Evolutionary conservation across 805 yeast genomes (phyloP), one percentile per base, ranked within the genome.

Genomic region (Wickerhamiella bombiphila): DNA sequence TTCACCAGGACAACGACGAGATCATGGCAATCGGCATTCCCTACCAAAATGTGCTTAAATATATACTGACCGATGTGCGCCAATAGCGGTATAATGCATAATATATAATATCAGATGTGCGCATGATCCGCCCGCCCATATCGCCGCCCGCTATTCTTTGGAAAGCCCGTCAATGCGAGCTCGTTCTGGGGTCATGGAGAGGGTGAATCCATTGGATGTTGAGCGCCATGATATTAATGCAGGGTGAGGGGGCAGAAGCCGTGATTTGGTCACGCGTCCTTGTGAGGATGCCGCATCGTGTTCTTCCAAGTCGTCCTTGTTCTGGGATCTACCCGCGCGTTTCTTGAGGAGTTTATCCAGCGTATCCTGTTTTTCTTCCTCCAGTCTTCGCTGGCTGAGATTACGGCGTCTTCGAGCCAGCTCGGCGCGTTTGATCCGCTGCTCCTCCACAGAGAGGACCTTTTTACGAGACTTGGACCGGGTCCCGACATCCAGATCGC

Each of bases 351-450:
- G 63, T 55, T 81, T 82, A 56, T 88, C 88, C 46, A 88, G 66
- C 0, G 96, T 86, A 46, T 88, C 96, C 52, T 76, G 72, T 55
- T 91, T 91, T 57, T 91, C 97, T 56, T 82, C 95, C 52, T 86
- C 96, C 29, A 82, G 60, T 45, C 78, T 74, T 59, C 78, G 77
- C 50, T 77, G 85, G 47, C 77, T 75, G 50, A 83, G 69, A 53
- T 88, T 86, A 56, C 80, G 80, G 46, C 98, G 68, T 56, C 85
- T 74, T 50, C 97, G 69, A 0, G 95, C 88, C 50, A 73, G 76
- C 55, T 88, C 98, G 1, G 93, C 81, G 44, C 85, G 74, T 32
- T 85, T 69, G 41, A 82, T 57, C 34, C 80, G 81, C 29, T 75
- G 68, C 58, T 86, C 93, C 55, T 88, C 95, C 41, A 77, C 94